Percentiles rank a stretch among this genome's conserved stretches.
These are phyloP conservation scores for Solanum etuberosum DNA, from an alignment of 257 asterid species.

Conservation along the genomic window DNA sequence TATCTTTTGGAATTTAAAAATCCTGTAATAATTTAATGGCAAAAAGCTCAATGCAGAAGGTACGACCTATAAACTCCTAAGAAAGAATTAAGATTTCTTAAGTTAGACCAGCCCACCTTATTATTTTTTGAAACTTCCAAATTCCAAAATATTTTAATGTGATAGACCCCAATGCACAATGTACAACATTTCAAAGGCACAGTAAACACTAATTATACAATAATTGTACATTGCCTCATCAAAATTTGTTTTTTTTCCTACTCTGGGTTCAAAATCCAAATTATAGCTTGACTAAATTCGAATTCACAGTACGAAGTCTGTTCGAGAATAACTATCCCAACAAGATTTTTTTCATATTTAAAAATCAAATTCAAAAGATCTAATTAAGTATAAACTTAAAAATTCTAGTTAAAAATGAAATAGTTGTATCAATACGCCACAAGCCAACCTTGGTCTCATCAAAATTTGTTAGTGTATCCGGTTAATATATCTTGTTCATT, in stretches of 20 bases:
- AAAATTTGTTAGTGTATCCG: not conserved
- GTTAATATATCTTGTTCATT: not conserved
- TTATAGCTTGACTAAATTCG: not conserved
- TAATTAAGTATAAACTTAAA: not conserved
- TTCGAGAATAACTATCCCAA: not conserved
- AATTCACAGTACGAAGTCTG: too few relatives aligned
- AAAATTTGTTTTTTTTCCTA: not conserved
- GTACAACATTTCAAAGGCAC: not conserved
- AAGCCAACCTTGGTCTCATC: not conserved
- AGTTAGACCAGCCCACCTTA: not conserved
- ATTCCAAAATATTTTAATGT: not conserved
- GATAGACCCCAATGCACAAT: not conserved
- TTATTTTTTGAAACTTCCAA: not conserved
- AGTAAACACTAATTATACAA: not conserved
- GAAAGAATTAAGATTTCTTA: not conserved
- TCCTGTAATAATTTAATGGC: not conserved
- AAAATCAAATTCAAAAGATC: too few relatives aligned
- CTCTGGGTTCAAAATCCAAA: too few relatives aligned
- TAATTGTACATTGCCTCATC: not conserved
- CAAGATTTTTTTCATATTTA: too few relatives aligned
- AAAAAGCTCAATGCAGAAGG: not conserved
- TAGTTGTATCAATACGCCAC: not conserved
- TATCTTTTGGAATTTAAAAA: not conserved
- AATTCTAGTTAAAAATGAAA: not conserved
- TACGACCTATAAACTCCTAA: not conserved